Conservation (phyloP, 2,329 filamentous ascomycete species). For the Talaromyces sp. region DNA sequence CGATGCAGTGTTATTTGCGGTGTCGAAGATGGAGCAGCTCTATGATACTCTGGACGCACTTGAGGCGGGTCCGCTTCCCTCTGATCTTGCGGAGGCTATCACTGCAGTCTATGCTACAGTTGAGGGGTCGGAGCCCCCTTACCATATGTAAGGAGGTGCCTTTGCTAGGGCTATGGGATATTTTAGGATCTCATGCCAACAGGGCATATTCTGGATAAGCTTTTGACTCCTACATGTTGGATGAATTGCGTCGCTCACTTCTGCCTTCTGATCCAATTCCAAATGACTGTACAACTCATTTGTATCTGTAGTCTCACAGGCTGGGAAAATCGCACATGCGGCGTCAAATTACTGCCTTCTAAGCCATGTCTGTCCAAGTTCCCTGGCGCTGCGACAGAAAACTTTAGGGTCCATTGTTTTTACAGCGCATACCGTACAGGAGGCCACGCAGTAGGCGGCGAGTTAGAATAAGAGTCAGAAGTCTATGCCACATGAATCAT, state of each 20-base stretch:
- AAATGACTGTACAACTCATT: background rate
- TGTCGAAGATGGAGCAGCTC: background rate
- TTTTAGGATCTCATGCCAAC: background rate
- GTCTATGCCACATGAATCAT: background rate
- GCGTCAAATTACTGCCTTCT: background rate
- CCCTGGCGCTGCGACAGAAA: background rate
- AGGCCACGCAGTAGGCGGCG: background rate
- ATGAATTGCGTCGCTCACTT: background rate
- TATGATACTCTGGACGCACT: background rate
- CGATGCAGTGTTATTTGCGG: conserved; percentile 1
- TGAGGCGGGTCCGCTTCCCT: conserved; percentile 2
- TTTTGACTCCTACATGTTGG: background rate
- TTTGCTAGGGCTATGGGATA: background rate
- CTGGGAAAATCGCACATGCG: background rate
- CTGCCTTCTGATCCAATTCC: background rate
- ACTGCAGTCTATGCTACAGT: background rate
- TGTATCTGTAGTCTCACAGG: background rate
- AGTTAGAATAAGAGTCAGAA: background rate
- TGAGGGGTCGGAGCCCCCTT: background rate
- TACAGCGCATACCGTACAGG: background rate
- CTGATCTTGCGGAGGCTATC: conserved; percentile 4
- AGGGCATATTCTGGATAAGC: background rate
- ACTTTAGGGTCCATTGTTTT: background rate
- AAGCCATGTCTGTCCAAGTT: background rate
- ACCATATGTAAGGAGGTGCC: background rate